Conservation (phyloP, 2,329 filamentous ascomycete species). For the Monosporascus cannonballus region DNA sequence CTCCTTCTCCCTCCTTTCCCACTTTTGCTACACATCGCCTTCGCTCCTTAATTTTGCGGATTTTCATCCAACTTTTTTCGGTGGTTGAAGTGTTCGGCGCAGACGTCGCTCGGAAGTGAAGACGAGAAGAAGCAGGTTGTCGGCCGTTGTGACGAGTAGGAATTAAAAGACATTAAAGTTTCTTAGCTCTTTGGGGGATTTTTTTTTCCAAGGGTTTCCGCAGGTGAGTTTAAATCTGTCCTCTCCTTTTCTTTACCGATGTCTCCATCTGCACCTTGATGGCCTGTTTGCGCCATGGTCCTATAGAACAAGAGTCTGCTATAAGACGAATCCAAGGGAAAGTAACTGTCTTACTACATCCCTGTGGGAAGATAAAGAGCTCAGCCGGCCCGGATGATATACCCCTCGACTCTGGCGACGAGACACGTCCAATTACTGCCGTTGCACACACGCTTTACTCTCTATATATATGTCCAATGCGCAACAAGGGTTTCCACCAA, state of each 20-base stretch:
- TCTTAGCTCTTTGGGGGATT: conserved; percentile 5
- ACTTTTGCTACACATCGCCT: not conserved
- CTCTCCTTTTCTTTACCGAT: not conserved
- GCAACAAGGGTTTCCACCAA: too few species aligned
- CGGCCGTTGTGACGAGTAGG: conserved; percentile 9
- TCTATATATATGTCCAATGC: too few species aligned
- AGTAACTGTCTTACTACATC: too few species aligned
- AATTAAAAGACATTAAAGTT: not conserved
- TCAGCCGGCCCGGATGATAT: not conserved
- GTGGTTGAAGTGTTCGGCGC: conserved; percentile 25
- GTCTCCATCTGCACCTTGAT: not conserved
- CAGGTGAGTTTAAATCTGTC: conserved; percentile 9
- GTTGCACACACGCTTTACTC: too few species aligned
- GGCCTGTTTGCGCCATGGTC: not conserved
- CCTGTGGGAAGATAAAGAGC: too few species aligned
- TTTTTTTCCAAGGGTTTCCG: conserved; percentile 7
- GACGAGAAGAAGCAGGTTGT: conserved; percentile 11
- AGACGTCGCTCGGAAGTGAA: conserved; percentile 16
- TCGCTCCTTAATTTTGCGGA: not conserved
- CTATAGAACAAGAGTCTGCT: not conserved
- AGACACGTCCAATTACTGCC: too few species aligned
- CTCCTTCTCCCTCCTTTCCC: conserved; percentile 6
- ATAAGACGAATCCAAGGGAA: not conserved
- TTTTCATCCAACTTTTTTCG: conserved; percentile 4
- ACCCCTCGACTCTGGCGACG: not conserved